Base-by-base conservation (phyloP, 2,329 filamentous ascomycete genomes). In the Myriangium duriaei region DNA sequence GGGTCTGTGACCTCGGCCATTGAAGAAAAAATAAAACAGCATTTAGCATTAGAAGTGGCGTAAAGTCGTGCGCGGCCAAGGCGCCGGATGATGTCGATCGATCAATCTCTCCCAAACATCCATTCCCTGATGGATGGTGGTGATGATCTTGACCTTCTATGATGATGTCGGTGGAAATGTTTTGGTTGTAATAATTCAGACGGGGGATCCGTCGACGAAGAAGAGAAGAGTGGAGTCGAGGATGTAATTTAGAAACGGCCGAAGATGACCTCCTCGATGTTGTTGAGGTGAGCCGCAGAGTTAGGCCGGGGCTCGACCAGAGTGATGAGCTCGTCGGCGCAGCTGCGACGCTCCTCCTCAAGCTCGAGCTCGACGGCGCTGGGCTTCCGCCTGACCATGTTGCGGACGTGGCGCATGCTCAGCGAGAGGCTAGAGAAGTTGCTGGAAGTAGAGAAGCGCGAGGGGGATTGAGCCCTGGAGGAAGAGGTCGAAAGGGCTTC, bases 301-400 rank as follows among this genome's bases (percentile, higher is more conserved):
- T 26, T 26, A n/a, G 47, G 48, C 16, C 48, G 34, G 11, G 48
- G 48, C 42, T 50, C 48, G 17, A 49, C 43, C 37, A 50, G 13
- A 29, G 17, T 36, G 14, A 39, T 39, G 4, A 47, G 39, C 38
- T 47, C 47, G 18, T 44, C 40, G 13, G 35, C 38, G 30, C 42
- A 48, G 11, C 29, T 21, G 7, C 41, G 39, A 11, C 40, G 40
- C 39, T 50, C 48, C 43, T 50, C 48, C 36, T 48, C 47, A 15
- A 49, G 40, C 40, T 47, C 44, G 15, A 50, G 41, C 29, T 49
- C 47, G n/a, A 45, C 28, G 28, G 38, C 34, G 40, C 46, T 48
- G 11, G 45, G 48, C 28, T 45, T 47, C 26, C 47, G 47, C 17
- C 43, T 42, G 15, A 47, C 38, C 42, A 47, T 40, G 41, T 46